Evolutionary conservation across 179 eudicot genomes (phyloP), one percentile per base, ranked within the genome.

Genomic region (Gypsophila paniculata): DNA sequence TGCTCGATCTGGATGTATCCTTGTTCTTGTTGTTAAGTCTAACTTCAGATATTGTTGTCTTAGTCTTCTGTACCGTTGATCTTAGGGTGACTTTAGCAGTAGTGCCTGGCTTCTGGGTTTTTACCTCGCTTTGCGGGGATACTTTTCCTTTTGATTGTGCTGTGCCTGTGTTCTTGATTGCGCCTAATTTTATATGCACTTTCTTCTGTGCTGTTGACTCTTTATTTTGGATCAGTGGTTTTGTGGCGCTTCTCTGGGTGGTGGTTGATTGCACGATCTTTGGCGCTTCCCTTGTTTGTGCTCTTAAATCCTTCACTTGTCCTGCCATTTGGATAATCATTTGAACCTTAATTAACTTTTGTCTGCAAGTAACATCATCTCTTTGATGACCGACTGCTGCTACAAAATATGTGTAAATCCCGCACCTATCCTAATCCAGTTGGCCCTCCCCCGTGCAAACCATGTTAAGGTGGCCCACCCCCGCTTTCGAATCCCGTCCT

Each of bases 11-110:
- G 42, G 61, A 44, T 5, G 46, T 63, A 29, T 55, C 77, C 12
- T 68, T 65, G 49, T 58, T 59, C 26, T 69, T 57, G 29, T 55
- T 79, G 18, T 54, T 55, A 12, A 62, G 63, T 46, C 63, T 54
- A 9, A 80, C 77, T 23, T 69, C 46, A 5, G 83, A 64, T 14
- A 73, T 65, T 4, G 77, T 76, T 53, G 77, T 76, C 68, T 67
- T 63, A 0, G 75, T 80, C 19, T 32, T 73, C 65, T 51, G 58
- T 32, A 80, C 75, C 26, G 83, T 65, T 44, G 80, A 69, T 68
- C 23, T 68, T 46, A 68, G 68, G 18, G 77, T 73, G 46, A 80
- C 72, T 38, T 76, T 69, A 6, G 75, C 69, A n/a, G 77, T 48
- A 6, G 68, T 48, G 18, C 48, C 63, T 42, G 70, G 22, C 22